Evolutionary conservation across 257 asterid species (phyloP), one percentile per base, ranked within the genome.

Genomic region (Ajuga chamaepitys): DNA sequence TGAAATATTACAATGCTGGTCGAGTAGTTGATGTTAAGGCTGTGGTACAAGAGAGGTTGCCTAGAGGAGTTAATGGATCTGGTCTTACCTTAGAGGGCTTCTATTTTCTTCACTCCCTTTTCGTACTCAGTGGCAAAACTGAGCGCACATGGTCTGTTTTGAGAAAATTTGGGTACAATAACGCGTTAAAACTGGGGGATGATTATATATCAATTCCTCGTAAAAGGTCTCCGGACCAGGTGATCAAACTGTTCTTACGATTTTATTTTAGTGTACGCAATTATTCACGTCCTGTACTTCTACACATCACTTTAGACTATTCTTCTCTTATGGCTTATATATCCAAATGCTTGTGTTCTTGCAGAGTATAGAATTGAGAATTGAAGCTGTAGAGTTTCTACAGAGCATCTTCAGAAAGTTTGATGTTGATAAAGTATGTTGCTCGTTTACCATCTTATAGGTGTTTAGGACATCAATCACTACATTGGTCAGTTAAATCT

Each of bases 361-460:
- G 92, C 96, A 94, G 99, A 88, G 87, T 82, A 71, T 88, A 85
- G 97, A 94, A 80, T 71, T 94, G 84, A 88, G 97, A 14, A 90
- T 96, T 72, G 99, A 94, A 88, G 95, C 97, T 10, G 79, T 79
- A 63, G 97, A 94, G 85, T 94, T 94, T 75, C 61, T 94, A 77
- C 90, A 94, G 80, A 96, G 99, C 58, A 75, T 94, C 53, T 94
- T 94, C 85, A 88, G 96, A 83, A 78, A 88, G 32, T 94, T 82
- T 63, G 97, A 94, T 75, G 79, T 76, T 77, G 92, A 94, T 74
- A 87, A 86, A 74, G 99, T 90, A 88, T 55, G 90, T 66, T 60
- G 3, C 72, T 66, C 50, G 50, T 38, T 45, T 60, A 48, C 60
- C 58, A 9, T 66, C 52, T 46, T 66, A 34, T 25, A 57, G 48